phyloP scores from a whole-genome alignment of 1,284 basidiomycete genomes.

The Coriolopsis trogii region DNA sequence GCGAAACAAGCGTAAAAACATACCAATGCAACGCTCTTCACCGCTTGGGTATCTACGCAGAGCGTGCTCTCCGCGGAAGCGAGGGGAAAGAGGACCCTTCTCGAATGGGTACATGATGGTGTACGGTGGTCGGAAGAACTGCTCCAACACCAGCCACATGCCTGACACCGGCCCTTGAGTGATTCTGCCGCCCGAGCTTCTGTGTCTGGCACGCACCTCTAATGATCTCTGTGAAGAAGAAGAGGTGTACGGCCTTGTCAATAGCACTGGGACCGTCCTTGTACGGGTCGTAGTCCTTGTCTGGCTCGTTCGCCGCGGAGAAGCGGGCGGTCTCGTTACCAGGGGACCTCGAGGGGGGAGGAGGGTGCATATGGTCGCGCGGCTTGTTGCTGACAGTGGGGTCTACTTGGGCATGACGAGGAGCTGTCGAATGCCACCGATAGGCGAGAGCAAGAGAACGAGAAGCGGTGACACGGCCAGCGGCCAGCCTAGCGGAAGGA shows the following conservation, averaged over 20 bases:
- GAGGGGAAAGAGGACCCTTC: conserved; percentile 96
- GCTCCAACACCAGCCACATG: conserved; percentile 99
- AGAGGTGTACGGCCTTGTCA: conserved; percentile 94
- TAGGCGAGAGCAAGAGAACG: conserved; percentile 43
- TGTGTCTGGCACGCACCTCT: conserved; percentile 64
- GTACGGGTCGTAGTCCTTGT: conserved; percentile 66
- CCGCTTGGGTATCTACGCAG: conserved; percentile 96
- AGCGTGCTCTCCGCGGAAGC: conserved; percentile 99
- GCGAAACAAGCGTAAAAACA: conserved; percentile 28
- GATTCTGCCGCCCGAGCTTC: conserved; percentile 3
- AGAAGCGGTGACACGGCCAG: conserved; percentile 34
- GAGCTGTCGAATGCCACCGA: conserved; percentile 45
- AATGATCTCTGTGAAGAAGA: conserved; percentile 99
- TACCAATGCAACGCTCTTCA: conserved; percentile 98
- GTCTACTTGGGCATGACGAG: conserved; percentile 27
- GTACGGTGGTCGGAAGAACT: conserved; percentile 97
- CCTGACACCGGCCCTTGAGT: conserved; percentile 50
- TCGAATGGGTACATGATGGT: conserved; percentile 99
- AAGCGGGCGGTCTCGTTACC: conserved; percentile 40
- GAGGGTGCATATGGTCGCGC: conserved; percentile 15
- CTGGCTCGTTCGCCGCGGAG: conserved; percentile 46
- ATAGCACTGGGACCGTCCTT: conserved; percentile 83
- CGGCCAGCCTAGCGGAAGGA: conserved; percentile 32
- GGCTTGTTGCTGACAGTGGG: conserved; percentile 15
- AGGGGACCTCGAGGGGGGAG: conserved; percentile 31